phyloP scores from a whole-genome alignment of 129 eudicot species.

The Lactuca sativa region DNA sequence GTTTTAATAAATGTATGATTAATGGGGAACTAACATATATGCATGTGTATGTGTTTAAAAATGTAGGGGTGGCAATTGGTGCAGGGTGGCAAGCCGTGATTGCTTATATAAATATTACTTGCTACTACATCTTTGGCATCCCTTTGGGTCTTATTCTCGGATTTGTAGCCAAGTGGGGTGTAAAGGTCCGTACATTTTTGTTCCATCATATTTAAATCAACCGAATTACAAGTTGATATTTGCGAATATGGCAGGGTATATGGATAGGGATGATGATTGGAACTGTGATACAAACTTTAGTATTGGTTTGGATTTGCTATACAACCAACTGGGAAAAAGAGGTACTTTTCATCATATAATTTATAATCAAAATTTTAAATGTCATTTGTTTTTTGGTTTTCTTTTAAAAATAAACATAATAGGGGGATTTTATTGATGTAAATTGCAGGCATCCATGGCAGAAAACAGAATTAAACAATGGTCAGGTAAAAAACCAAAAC shows the following conservation, averaged over 20 bases:
- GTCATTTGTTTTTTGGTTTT: too few species aligned
- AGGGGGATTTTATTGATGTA: not conserved
- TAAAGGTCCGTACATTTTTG: slow-evolving; percentile 22
- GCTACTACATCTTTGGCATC: too few species aligned
- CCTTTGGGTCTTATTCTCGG: slow-evolving; percentile 18
- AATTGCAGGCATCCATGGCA: slow-evolving; percentile 42
- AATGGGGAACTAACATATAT: too few species aligned
- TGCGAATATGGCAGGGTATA: slow-evolving; percentile 27
- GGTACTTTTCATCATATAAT: slow-evolving; percentile 14
- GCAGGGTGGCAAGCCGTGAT: slow-evolving; percentile 56
- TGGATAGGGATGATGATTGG: slow-evolving; percentile 45
- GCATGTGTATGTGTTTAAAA: too few species aligned
- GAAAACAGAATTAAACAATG: slow-evolving; percentile 34
- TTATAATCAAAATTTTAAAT: too few species aligned
- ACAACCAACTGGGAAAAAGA: slow-evolving; percentile 50
- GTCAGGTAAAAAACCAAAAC: not conserved
- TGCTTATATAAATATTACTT: too few species aligned
- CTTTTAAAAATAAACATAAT: too few species aligned
- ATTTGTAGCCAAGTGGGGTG: slow-evolving; percentile 31
- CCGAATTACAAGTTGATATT: not conserved
- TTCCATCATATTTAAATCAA: too few species aligned
- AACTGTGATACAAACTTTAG: slow-evolving; percentile 33
- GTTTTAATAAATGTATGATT: too few species aligned
- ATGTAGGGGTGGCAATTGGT: slow-evolving; percentile 62
- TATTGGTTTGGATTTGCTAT: slow-evolving; percentile 23